Evolutionary conservation across 2,329 filamentous ascomycete genomes (phyloP), one percentile per base, ranked within the genome.

Genomic region (Cladosporium sp.): DNA sequence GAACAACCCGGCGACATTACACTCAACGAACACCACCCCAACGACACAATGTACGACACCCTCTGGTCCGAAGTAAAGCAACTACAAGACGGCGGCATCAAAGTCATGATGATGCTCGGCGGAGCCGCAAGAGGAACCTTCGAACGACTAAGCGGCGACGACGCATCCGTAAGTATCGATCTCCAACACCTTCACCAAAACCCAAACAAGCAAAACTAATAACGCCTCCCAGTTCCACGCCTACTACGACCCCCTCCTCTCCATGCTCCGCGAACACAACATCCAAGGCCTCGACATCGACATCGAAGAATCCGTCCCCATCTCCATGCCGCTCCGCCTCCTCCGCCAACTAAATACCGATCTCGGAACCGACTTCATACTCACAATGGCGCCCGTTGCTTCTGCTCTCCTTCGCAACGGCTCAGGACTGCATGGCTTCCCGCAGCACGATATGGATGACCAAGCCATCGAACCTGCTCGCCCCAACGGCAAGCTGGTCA

Each of bases 321-420:
- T 71, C 46, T 65, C 69, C 53, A 72, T 70, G 60, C 67, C 73
- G 5, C 57, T 73, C 7, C 67, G 68, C 23, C 68, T 75, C 10
- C 69, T 75, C 4, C 65, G 64, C 36, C 71, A 70, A 10, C 66
- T 75, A 26, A 60, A 73, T 53, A n/a, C 58, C 30, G 73, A 75
- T 59, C 70, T 75, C 49, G 73, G 73, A 5, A 36, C 62, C 43
- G 60, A 69, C 54, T 75, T 75, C 69, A 68, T 75, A 67, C 65
- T 75, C 28, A 75, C 73, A n/a, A 72, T 75, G 70, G 73, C 73
- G 1, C 73, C 73, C 28, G 73, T 75, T 5, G 73, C 73, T 11
- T 70, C 71, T 0, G 69, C 70, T 28, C 67, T 74, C 16, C 64
- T 68, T 11, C 21, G 25, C 34, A 67, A 61, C 21, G 57, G 58